A percentile compares a stretch with the other conserved stretches of the same genome.
Conservation (phyloP, 495 filamentous ascomycete species). For the Penicillium salamii region DNA sequence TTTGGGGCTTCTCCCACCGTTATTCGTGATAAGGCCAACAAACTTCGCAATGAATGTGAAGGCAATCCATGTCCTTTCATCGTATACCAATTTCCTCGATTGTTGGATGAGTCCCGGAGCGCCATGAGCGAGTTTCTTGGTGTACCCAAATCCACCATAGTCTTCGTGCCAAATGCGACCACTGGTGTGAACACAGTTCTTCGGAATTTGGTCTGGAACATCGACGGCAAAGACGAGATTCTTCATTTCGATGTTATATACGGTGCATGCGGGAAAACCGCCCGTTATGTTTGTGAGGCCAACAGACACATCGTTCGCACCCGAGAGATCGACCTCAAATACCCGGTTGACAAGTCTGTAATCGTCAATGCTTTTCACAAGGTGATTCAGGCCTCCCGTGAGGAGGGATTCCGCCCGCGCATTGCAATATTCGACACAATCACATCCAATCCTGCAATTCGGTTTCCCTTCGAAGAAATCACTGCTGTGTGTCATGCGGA, state of each 20-base stretch:
- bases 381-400: constrained; percentile 36
- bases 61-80: constrained; percentile 65
- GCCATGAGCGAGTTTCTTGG: constrained; percentile 63
- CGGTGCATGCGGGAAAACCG: constrained; percentile 62
- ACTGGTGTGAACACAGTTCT: constrained; percentile 74
- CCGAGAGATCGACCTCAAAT: constrained; percentile 32
- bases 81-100: constrained; percentile 54
- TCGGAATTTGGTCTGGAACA: constrained; percentile 56
- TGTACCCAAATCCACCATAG: constrained; percentile 56
- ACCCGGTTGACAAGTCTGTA: constrained; percentile 57
- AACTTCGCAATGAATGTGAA: constrained; percentile 58
- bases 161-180: constrained; percentile 73
- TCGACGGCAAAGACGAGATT: constrained; percentile 47
- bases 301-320: constrained; percentile 28
- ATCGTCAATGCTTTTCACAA: constrained; percentile 47
- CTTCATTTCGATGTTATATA: constrained; percentile 69
- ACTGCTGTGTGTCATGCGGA: constrained; percentile 53
- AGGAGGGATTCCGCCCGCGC: constrained; percentile 38
- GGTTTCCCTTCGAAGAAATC: constrained; percentile 67
- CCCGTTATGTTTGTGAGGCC: constrained; percentile 64
- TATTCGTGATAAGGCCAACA: constrained; percentile 51
- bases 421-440: constrained; percentile 75
- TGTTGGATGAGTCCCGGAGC: constrained; percentile 60
- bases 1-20: constrained; percentile 66
- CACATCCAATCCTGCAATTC: constrained; percentile 63